Conservation (phyloP, 2,329 filamentous ascomycete genomes). For the Ambrosiella xylebori region DNA sequence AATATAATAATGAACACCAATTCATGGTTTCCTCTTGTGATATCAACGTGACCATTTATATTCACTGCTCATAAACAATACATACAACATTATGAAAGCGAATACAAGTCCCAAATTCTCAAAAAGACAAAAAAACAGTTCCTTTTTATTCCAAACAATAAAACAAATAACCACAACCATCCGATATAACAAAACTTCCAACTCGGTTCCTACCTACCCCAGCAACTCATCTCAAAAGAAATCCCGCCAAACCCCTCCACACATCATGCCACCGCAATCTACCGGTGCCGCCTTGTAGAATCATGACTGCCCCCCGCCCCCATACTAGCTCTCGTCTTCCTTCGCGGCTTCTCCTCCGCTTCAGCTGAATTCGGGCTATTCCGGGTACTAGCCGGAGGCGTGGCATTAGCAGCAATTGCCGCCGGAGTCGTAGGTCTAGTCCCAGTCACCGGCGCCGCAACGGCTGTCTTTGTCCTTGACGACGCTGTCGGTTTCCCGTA, state of each 20-base stretch:
- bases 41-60: background rate
- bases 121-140: background rate
- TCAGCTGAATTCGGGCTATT: constrained; percentile 9
- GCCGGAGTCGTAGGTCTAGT: constrained; percentile 7
- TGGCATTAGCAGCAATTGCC: constrained; percentile 3
- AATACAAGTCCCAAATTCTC: background rate
- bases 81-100: background rate
- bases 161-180: background rate
- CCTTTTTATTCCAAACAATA: constrained; percentile 4
- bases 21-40: background rate
- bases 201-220: background rate
- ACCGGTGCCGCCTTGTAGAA: constrained; percentile 11
- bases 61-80: background rate
- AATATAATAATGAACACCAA: background rate
- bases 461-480: constrained; percentile 8
- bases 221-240: background rate
- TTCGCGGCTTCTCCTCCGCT: constrained; percentile 4
- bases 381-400: constrained; percentile 4
- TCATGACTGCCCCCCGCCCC: constrained; percentile 2
- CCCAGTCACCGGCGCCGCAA: background rate
- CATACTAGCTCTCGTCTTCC: constrained; percentile 5
- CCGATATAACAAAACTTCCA: background rate
- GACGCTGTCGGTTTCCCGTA: constrained; percentile 1
- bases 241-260: background rate
- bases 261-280: background rate